Percentiles rank a stretch among this genome's conserved stretches.
Conservation (phyloP, 495 filamentous ascomycete genomes). For the Hyaloscypha variabilis region DNA sequence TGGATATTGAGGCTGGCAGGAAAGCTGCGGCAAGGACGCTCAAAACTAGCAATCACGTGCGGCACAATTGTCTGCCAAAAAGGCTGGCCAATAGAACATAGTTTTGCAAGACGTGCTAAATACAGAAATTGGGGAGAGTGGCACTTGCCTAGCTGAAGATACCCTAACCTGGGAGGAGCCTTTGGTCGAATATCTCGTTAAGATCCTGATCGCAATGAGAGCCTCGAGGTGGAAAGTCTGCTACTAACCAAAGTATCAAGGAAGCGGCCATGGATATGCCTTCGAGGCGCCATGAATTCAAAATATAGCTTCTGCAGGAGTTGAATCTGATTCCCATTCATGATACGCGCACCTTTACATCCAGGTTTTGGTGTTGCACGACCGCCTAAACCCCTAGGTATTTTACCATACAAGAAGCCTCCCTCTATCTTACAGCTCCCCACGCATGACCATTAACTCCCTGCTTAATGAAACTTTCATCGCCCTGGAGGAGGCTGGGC, state of each 20-base stretch:
- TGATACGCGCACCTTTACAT: not conserved
- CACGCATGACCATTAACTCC: not conserved
- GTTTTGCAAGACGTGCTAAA: no score
- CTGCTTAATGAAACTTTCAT: slow-evolving; percentile 2
- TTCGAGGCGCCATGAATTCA: not conserved
- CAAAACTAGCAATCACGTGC: no score
- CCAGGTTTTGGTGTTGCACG: not conserved
- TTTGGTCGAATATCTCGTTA: no score
- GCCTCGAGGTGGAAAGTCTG: no score
- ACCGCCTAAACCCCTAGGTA: slow-evolving; percentile 12
- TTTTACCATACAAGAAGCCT: slow-evolving; percentile 19
- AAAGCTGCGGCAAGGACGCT: no score
- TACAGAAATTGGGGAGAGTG: no score
- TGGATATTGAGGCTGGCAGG: no score
- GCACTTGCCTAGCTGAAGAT: no score
- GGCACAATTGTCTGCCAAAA: no score
- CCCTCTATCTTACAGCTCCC: slow-evolving; percentile 8
- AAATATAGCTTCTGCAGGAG: not conserved
- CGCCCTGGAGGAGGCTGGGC: slow-evolving; percentile 30
- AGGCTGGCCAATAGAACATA: no score
- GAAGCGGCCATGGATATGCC: not conserved
- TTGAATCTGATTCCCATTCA: slow-evolving; percentile 13
- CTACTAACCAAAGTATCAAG: not conserved
- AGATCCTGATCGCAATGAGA: no score
- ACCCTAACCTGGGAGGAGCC: no score